Evolutionary conservation across 768 basidiomycete species (phyloP).

Genomic region (Trametopsis cervina): DNA sequence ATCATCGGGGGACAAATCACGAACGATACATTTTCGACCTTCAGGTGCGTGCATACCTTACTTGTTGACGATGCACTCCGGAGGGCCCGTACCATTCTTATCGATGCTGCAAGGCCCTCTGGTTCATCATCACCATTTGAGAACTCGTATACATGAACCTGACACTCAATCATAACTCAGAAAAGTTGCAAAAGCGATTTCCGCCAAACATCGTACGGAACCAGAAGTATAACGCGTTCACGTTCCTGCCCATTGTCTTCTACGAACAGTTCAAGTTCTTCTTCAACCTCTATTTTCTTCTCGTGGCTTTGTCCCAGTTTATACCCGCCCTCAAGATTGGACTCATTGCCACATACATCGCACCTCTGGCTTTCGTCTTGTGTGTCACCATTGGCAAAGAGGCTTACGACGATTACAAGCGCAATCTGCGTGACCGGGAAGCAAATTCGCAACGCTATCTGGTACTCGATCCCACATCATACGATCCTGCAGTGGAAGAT

Average conservation of each 20-base stretch:
- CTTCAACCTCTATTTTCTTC: slow-evolving; percentile 97
- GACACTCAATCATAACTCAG: slow-evolving; percentile 27
- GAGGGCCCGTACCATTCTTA: no score
- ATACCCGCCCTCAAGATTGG: slow-evolving; percentile 94
- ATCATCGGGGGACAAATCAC: slow-evolving; percentile 55
- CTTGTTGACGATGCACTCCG: no score
- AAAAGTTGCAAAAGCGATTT: slow-evolving; percentile 63
- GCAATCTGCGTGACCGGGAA: slow-evolving; percentile 84
- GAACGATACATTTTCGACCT: slow-evolving; percentile 73
- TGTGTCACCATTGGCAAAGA: slow-evolving; percentile 97
- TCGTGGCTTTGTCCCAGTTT: slow-evolving; percentile 95
- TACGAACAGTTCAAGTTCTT: slow-evolving; percentile 99
- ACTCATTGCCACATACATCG: slow-evolving; percentile 92
- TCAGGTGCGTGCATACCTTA: slow-evolving; percentile 38
- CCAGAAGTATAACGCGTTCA: slow-evolving; percentile 95
- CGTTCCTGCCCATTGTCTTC: slow-evolving; percentile 95
- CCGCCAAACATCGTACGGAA: slow-evolving; percentile 93
- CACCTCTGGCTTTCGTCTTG: slow-evolving; percentile 92
- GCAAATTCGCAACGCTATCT: slow-evolving; percentile 93
- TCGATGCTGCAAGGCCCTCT: no score
- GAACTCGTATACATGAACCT: no score
- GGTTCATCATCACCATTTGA: no score
- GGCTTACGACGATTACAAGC: slow-evolving; percentile 97
- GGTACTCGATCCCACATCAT: slow-evolving; percentile 54
- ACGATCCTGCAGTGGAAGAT: slow-evolving; percentile 20